Percentiles rank a stretch among this genome's conserved stretches.
Conservation (phyloP, 1,284 basidiomycete species). For the Cutaneotrichosporon sp. region DNA sequence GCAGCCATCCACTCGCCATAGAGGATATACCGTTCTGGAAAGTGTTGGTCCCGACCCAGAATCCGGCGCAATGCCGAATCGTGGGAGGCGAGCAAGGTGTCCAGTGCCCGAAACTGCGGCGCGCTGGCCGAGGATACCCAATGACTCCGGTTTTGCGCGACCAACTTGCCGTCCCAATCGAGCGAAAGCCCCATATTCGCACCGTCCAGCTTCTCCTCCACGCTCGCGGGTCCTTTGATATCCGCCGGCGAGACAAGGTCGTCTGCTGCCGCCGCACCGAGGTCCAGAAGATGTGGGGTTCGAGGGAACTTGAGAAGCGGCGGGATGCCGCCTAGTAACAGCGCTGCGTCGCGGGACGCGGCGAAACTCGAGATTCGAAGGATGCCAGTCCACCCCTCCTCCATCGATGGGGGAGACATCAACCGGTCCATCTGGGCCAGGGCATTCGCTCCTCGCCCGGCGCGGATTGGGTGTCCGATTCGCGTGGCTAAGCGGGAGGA, state of each 20-base stretch:
- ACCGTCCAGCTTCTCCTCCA: constrained; percentile 67
- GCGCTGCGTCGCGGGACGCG: constrained; percentile 54
- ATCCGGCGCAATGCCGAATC: constrained; percentile 48
- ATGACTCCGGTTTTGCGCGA: constrained; percentile 66
- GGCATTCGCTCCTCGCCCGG: constrained; percentile 61
- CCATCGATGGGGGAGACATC: constrained; percentile 55
- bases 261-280: constrained; percentile 61
- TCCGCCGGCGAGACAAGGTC: constrained; percentile 53
- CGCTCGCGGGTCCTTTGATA: constrained; percentile 50
- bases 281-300: constrained; percentile 61
- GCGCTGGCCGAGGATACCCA: constrained; percentile 60
- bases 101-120: constrained; percentile 63
- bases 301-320: constrained; percentile 62
- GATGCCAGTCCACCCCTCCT: constrained; percentile 58
- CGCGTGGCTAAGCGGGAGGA: constrained; percentile 60
- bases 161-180: constrained; percentile 56
- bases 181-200: constrained; percentile 67
- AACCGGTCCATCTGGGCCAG: constrained; percentile 59
- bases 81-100: constrained; percentile 56
- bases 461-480: constrained; percentile 61
- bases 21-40: constrained; percentile 61
- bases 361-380: constrained; percentile 55
- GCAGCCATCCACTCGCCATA: constrained; percentile 66
- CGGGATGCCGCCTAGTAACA: constrained; percentile 54
- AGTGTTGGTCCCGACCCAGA: constrained; percentile 58